Evolutionary conservation across 306 rosid genomes (phyloP), one percentile per base, ranked within the genome.

Genomic region (Vigna trinervia): DNA sequence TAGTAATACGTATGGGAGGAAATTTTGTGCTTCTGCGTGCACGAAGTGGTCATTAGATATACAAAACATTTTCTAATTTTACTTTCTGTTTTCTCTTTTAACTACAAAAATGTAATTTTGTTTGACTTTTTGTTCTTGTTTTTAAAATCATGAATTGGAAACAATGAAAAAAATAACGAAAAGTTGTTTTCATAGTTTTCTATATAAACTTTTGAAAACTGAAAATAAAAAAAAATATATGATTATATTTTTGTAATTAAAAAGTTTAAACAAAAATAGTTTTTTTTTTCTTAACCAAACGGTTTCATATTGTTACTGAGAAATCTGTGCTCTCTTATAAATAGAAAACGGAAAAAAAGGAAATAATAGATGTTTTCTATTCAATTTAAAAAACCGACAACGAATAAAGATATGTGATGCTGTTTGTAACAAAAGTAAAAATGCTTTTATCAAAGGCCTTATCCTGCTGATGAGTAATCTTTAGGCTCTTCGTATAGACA

Each of bases 401-500:
- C 46, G 2, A 41, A 41, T 41, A 41, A 9, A 41, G 9, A 41
- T 9, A 41, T 12, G 6, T 22, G 13, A 57, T 57, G 8, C 5
- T 17, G 9, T 54, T 52, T n/a, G 0, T 22, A 22, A 23, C 2
- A 57, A 57, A 57, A 57, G 8, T 57, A 22, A 56, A 22, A 56
- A 23, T 5, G 8, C 3, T 57, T 23, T 22, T 23, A 9, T 41
- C 12, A 41, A 41, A 41, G 12, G 46, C 13, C 8, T 59, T 59
- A 12, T 26, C 38, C 64, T 57, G 15, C 19, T 58, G 45, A 43
- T 56, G 36, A 54, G 57, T 54, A 57, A 68, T n/a, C 22, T 67
- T 23, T 67, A 58, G 39, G 43, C 61, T 57, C 32, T 66, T 15
- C 77, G 58, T 69, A 52, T 59, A 47, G 28, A 26, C 67, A 41